Conservation (phyloP, 257 asterid species). For the Paulownia fortunei region DNA sequence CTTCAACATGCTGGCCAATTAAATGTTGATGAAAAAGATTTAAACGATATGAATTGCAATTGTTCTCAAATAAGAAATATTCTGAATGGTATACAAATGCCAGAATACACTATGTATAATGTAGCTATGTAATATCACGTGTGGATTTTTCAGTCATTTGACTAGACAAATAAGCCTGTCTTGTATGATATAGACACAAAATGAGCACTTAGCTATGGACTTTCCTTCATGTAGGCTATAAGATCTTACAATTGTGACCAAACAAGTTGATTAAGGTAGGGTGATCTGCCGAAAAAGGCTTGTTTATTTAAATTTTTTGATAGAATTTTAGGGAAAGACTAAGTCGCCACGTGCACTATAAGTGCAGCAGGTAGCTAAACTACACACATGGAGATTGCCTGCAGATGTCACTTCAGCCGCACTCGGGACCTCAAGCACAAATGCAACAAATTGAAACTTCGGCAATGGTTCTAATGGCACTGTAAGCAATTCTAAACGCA, state of each 20-base stretch:
- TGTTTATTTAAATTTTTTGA: not conserved
- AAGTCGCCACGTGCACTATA: not conserved
- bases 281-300: not conserved
- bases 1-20: not conserved
- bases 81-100: not conserved
- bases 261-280: not conserved
- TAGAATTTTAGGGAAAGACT: not conserved
- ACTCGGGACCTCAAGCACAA: not conserved
- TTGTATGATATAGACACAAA: not conserved
- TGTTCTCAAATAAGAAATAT: not conserved
- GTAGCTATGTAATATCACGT: not conserved
- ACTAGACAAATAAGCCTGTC: not conserved
- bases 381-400: not conserved
- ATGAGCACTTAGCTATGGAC: not conserved
- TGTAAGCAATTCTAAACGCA: too few species aligned
- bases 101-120: not conserved
- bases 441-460: not conserved
- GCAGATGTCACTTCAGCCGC: not conserved
- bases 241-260: not conserved
- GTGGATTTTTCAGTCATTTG: not conserved
- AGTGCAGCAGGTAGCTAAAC: not conserved
- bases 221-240: not conserved
- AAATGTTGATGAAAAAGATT: not conserved
- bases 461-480: not conserved
- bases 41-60: not conserved